Evolutionary conservation across 768 basidiomycete species (phyloP).

Genomic region (Trametes meyenii): DNA sequence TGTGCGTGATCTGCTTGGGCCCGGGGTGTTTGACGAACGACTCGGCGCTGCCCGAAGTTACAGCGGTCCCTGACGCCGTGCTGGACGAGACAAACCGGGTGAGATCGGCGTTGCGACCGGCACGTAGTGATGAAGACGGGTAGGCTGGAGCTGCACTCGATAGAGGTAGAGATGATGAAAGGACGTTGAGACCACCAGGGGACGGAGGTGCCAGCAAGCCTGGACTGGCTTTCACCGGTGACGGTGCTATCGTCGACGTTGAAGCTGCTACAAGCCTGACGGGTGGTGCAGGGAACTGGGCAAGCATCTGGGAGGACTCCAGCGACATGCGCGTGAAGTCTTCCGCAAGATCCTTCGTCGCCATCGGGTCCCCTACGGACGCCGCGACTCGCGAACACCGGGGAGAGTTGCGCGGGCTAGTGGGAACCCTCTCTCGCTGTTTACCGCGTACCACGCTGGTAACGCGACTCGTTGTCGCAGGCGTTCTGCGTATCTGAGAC

Average conservation of each 20-base stretch:
- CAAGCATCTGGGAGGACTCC: constrained; percentile 34
- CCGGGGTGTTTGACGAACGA: constrained; percentile 87
- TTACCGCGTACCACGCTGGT: constrained; percentile 16
- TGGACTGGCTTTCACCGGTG: constrained; percentile 10
- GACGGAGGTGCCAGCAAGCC: constrained; percentile 23
- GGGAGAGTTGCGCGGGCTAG: constrained; percentile 48
- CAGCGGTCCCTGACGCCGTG: constrained; percentile 74
- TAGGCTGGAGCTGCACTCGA: constrained; percentile 36
- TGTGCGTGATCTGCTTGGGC: constrained; percentile 76
- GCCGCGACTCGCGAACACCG: constrained; percentile 43
- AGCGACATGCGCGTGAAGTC: constrained; percentile 50
- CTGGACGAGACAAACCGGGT: constrained; percentile 91
- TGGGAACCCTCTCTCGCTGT: constrained; percentile 19
- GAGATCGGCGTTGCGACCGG: constrained; percentile 67
- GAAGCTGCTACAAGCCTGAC: constrained; percentile 16
- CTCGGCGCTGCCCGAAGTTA: constrained; percentile 70
- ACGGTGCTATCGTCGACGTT: constrained; percentile 9
- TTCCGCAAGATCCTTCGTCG: constrained; percentile 35
- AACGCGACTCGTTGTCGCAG: not conserved
- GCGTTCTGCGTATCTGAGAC: constrained; percentile 8
- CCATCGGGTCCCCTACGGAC: not conserved
- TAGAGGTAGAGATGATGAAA: not conserved
- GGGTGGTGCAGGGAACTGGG: constrained; percentile 33
- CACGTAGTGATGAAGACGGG: constrained; percentile 55
- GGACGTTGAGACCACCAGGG: constrained; percentile 7